These are phyloP conservation scores for Lathyrus sativus DNA, from an alignment of 306 rosid genomes.

Conservation along the genomic window DNA sequence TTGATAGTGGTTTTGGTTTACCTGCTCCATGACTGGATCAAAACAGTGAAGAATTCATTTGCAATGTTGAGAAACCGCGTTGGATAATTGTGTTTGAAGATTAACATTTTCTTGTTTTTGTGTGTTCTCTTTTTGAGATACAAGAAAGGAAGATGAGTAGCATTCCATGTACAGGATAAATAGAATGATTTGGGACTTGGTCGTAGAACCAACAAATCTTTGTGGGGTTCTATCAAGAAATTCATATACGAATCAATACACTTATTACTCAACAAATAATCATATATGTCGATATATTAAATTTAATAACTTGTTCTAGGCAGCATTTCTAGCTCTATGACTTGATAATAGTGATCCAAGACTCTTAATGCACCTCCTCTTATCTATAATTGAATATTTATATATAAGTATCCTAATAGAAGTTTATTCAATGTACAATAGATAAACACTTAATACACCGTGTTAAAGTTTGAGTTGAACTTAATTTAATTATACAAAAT, in stretches of 20 bases:
- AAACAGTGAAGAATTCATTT: conserved; percentile 7
- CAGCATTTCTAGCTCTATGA: neutral
- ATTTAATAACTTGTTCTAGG: neutral
- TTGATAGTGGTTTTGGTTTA: conserved; percentile 38
- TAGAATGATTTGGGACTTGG: conserved; percentile 3
- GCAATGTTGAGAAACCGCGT: neutral
- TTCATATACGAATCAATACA: neutral
- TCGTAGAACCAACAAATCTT: neutral
- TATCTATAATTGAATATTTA: too few species aligned
- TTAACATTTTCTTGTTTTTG: conserved; percentile 1
- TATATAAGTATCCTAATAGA: too few species aligned
- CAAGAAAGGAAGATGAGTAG: conserved; percentile 21
- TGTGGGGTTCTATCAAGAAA: neutral
- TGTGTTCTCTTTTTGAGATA: conserved; percentile 4
- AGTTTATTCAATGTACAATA: too few species aligned
- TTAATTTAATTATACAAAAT: too few species aligned
- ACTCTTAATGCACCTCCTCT: too few species aligned
- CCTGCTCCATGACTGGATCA: conserved; percentile 45
- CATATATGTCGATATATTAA: neutral
- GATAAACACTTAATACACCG: too few species aligned
- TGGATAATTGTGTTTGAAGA: neutral
- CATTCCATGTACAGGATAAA: neutral
- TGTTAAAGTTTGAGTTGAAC: too few species aligned
- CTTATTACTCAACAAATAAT: neutral
- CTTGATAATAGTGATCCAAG: too few species aligned